Base-by-base conservation (phyloP, 164 flowering plant species). In the Stephania yunnanensis region DNA sequence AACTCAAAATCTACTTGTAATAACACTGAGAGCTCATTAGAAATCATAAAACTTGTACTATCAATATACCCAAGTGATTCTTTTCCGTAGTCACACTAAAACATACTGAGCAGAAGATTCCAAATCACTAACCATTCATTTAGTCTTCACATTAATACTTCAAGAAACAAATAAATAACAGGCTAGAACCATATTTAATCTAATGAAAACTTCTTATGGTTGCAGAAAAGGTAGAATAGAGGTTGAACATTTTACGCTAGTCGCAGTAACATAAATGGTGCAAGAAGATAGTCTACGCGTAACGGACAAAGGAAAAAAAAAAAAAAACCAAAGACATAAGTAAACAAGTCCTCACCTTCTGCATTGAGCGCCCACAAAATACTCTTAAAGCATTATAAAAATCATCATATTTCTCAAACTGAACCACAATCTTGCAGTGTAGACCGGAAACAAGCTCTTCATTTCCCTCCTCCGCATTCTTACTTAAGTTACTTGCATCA, bases 351-450 rank as follows among this genome's bases (percentile, higher is more conserved):
- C 6, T 4, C 77, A 95, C 99, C 97, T 95, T 95, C 72, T 89
- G 92, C 86, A 95, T 77, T 31, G 99, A 93, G 46, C 91, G 94
- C 10, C 99, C 92, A 81, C 90, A 85, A 61, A 95, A 80, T 61
- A 86, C 87, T 81, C 85, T 95, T 80, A 95, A 69, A 50, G 93
- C 90, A 83, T 87, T 85, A 73, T 75, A 84, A 83, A 95, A 93
- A 71, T 92, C 97, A 71, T 71, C 79, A 82, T 89, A 76, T 52
- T 79, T 86, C 83, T 92, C 94, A 72, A 89, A 95, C 82, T 87
- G 97, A 75, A 93, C 94, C 68, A 90, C 86, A 76, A 95, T 81
- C 82, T 88, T 95, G 81, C 99, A 95, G 13, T 93, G 86, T 19
- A 95, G 92, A 77, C 97, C 97, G 52, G 97, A 81, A 76, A 88